Evolutionary conservation across 2,329 filamentous ascomycete species (phyloP), one percentile per base, ranked within the genome.

Genomic region (Lanzia echinophila): DNA sequence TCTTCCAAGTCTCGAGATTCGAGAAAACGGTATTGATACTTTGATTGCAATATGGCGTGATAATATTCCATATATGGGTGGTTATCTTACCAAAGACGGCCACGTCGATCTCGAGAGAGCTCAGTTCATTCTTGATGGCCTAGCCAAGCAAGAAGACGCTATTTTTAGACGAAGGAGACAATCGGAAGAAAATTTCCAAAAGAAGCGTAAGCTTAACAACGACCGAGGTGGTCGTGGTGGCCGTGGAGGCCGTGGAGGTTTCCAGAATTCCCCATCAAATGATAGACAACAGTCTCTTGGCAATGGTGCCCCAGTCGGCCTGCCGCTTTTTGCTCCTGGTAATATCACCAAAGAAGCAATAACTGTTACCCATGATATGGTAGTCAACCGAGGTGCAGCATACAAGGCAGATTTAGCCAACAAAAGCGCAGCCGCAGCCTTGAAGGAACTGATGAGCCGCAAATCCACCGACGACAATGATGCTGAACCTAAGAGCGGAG

Each of bases 31-130:
- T 47, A 99, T 99, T 67, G 92, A 99, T 68, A 95, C 91, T 1
- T 77, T 99, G 53, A 95, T 91, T 61, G 86, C 89, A n/a, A 94
- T 99, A 53, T 99, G 95, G 94, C 86, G 89, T 67, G 90, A 96
- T 62, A 95, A 95, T 59, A 76, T 97, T 19, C 87, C 90, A 3
- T 70, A 80, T 38, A 96, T 99, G 90, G 91, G 90, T 44, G 94
- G 94, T 12, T 99, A 96, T 69, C 79, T 99, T 49, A 99, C 94
- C 42, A 92, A 95, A 67, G 92, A 99, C 71, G 94, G 94, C 2
- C 85, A 88, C 63, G 90, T 97, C 57, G 87, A 97, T 68, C 79
- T 99, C 54, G 82, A 84, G 55, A 82, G 88, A 63, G 91, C 90
- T 10, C 94, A 99, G 68, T 78, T 86, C 62, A 97, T 99, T 65